Conservation (phyloP, 148 eudicot species). For the Vaccinium myrtillus region DNA sequence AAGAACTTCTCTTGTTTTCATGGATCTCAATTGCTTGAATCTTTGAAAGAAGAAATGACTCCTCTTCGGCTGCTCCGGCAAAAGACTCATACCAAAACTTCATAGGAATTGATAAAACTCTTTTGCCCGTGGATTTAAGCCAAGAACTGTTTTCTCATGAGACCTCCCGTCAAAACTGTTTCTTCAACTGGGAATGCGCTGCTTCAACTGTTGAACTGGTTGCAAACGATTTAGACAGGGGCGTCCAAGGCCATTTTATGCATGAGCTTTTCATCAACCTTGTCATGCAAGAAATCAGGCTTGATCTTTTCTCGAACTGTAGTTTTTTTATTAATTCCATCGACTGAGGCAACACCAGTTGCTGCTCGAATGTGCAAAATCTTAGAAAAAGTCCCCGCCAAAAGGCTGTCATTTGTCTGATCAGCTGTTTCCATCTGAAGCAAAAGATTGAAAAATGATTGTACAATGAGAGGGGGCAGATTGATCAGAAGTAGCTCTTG, state of each 20-base stretch:
- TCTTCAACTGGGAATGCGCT: constrained; percentile 74
- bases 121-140: constrained; percentile 54
- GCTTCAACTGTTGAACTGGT: constrained; percentile 73
- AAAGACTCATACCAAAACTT: constrained; percentile 31
- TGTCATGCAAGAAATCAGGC: constrained; percentile 22
- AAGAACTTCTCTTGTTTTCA: constrained; percentile 60
- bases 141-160: constrained; percentile 54
- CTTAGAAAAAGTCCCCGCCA: constrained; percentile 71
- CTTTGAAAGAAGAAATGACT: constrained; percentile 58
- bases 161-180: constrained; percentile 49
- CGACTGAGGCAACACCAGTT: constrained; percentile 49
- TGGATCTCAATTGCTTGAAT: constrained; percentile 59
- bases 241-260: constrained; percentile 47
- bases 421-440: constrained; percentile 66
- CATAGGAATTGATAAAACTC: too few species aligned
- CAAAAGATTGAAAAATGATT: background rate
- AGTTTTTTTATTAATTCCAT: constrained; percentile 37
- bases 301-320: constrained; percentile 36
- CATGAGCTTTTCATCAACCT: constrained; percentile 43
- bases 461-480: constrained; percentile 6
- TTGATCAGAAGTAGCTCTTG: constrained; percentile 13
- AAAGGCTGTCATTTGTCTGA: constrained; percentile 50
- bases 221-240: constrained; percentile 69
- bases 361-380: constrained; percentile 57
- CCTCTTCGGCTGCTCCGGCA: constrained; percentile 35